Percentiles rank a stretch among this genome's conserved stretches.
Evolutionary conservation across 2,329 filamentous ascomycete genomes (phyloP).

Genomic region (Domatiomyces catenatus): DNA sequence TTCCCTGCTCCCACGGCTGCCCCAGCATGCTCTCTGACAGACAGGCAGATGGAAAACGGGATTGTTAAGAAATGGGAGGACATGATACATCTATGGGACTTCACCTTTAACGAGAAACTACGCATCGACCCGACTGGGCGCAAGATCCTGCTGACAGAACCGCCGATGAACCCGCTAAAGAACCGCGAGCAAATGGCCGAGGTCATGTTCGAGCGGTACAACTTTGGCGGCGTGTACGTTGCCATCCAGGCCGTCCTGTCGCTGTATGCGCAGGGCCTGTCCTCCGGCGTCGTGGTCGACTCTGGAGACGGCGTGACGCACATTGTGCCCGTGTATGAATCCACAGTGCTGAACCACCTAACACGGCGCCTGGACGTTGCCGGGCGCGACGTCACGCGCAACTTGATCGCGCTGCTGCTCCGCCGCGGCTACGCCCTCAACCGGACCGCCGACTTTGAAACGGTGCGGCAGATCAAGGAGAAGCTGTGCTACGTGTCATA

Average conservation of each 20-base stretch:
- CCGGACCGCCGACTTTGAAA: constrained; percentile 96
- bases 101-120: constrained; percentile 96
- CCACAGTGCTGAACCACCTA: constrained; percentile 90
- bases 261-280: constrained; percentile 86
- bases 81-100: constrained; percentile 99
- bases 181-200: constrained; percentile 97
- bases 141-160: constrained; percentile 95
- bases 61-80: constrained; percentile 99
- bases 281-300: constrained; percentile 93
- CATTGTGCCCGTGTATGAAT: constrained; percentile 97
- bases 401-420: constrained; percentile 85
- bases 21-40: constrained; percentile 1
- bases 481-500: constrained; percentile 99
- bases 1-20: background rate
- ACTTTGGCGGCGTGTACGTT: constrained; percentile 92
- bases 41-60: constrained; percentile 80
- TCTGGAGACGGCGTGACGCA: constrained; percentile 97
- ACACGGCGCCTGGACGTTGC: constrained; percentile 89
- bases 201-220: constrained; percentile 97
- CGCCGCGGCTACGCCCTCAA: constrained; percentile 93
- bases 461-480: constrained; percentile 97
- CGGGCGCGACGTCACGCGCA: constrained; percentile 92
- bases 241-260: constrained; percentile 95
- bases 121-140: constrained; percentile 75
- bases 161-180: constrained; percentile 91